These are phyloP conservation scores for Calonectria naviculata DNA, from an alignment of 2,329 filamentous ascomycete species.

Conservation along the genomic window DNA sequence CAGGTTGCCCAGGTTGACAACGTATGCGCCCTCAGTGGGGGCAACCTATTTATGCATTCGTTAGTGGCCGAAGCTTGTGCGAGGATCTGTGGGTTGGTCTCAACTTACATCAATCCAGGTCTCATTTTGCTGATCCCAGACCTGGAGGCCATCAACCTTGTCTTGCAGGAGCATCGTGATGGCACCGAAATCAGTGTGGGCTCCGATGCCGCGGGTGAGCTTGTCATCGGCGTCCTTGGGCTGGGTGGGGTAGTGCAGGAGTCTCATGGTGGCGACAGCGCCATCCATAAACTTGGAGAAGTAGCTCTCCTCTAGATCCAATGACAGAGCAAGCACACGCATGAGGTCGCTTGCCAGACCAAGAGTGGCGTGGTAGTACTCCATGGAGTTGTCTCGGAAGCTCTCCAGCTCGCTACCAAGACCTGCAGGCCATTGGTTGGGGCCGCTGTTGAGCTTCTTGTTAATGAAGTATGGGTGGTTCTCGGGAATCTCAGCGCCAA, in stretches of 20 bases:
- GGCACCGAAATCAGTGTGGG: constrained; percentile 67
- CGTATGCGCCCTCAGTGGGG: constrained; percentile 57
- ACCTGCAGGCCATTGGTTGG: constrained; percentile 56
- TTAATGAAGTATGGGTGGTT: constrained; percentile 54
- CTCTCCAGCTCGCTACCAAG: constrained; percentile 41
- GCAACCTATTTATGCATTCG: constrained; percentile 44
- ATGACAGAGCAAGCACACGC: constrained; percentile 53
- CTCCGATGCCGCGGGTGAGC: constrained; percentile 54
- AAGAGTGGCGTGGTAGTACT: constrained; percentile 53
- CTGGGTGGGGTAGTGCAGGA: constrained; percentile 62
- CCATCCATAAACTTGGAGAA: constrained; percentile 57
- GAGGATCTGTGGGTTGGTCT: not conserved
- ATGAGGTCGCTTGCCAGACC: constrained; percentile 53
- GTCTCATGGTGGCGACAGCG: constrained; percentile 54
- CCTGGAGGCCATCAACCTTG: constrained; percentile 60
- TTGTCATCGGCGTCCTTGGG: constrained; percentile 45
- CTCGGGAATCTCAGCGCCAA: constrained; percentile 52
- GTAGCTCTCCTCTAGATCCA: constrained; percentile 53
- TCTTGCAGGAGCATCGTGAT: constrained; percentile 67
- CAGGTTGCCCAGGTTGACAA: constrained; percentile 64
- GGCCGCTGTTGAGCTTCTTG: constrained; percentile 53
- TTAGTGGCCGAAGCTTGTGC: not conserved
- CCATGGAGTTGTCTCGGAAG: constrained; percentile 52
- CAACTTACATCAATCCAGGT: constrained; percentile 53
- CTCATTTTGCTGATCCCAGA: constrained; percentile 55